A percentile compares a stretch with the other conserved stretches of the same genome.
Conservation (phyloP, 2,329 filamentous ascomycete genomes). For the Corynespora cassiicola region DNA sequence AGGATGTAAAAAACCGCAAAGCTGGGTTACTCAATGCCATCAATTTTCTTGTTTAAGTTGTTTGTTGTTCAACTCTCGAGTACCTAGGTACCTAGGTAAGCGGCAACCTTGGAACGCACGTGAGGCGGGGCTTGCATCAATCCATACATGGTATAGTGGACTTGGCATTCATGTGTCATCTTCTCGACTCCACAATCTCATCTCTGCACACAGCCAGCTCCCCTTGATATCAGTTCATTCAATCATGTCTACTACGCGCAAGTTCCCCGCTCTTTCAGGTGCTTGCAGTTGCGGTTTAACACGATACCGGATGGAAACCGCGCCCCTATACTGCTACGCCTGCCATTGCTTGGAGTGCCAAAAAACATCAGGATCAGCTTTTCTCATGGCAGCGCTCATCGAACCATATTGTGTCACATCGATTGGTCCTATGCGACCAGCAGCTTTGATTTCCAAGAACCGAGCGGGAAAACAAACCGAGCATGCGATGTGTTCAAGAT, state of each 20-base stretch:
- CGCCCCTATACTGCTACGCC: conserved; percentile 36
- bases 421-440: conserved; percentile 20
- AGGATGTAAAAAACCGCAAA: too few relatives aligned
- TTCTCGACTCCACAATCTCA: too few relatives aligned
- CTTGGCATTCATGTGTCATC: too few relatives aligned
- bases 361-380: conserved; percentile 29
- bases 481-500: conserved; percentile 25
- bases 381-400: conserved; percentile 27
- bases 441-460: conserved; percentile 1
- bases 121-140: too few relatives aligned
- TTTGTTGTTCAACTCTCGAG: too few relatives aligned
- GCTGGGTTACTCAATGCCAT: too few relatives aligned
- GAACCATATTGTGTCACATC: conserved; percentile 28
- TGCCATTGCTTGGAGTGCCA: conserved; percentile 42
- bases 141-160: too few relatives aligned
- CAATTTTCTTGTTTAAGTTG: too few relatives aligned
- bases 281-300: conserved; percentile 31
- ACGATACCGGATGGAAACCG: conserved; percentile 32
- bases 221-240: too few relatives aligned
- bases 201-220: too few relatives aligned
- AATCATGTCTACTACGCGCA: conserved; percentile 18
- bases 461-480: conserved; percentile 3
- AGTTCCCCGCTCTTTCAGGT: conserved; percentile 38
- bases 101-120: too few relatives aligned
- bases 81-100: too few relatives aligned